Conservation (phyloP, 805 yeast species). For the Lachancea thermotolerans region DNA sequence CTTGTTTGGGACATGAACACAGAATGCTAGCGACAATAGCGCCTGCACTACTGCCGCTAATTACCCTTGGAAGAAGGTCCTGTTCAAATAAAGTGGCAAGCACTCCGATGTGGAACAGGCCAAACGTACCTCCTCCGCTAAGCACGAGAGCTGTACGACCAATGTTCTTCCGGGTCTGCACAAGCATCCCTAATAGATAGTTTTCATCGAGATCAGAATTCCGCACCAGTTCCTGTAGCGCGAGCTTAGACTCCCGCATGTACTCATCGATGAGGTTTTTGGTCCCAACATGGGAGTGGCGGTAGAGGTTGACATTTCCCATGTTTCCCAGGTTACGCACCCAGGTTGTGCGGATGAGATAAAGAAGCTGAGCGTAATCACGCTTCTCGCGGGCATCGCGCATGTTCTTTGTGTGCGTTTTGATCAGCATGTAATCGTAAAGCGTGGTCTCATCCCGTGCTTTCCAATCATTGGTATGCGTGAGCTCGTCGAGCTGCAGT, state of each 20-base stretch:
- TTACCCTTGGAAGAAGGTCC: constrained; percentile 73
- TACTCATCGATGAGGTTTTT: constrained; percentile 78
- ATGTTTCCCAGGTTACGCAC: constrained; percentile 79
- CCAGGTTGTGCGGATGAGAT: constrained; percentile 79
- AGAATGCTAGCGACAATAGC: constrained; percentile 87
- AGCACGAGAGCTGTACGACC: constrained; percentile 94
- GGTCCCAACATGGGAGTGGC: constrained; percentile 80
- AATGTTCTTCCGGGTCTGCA: constrained; percentile 82
- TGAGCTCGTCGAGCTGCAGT: constrained; percentile 52
- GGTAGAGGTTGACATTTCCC: constrained; percentile 71
- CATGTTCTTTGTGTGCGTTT: constrained; percentile 47
- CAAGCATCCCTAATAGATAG: constrained; percentile 66
- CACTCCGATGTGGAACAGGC: constrained; percentile 89
- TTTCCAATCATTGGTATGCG: constrained; percentile 72
- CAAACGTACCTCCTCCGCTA: constrained; percentile 95
- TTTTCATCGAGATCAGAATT: constrained; percentile 49
- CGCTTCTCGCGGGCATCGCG: constrained; percentile 47
- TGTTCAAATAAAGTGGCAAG: constrained; percentile 68
- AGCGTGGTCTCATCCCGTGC: constrained; percentile 48
- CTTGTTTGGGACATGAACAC: constrained; percentile 73
- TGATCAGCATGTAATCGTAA: constrained; percentile 66
- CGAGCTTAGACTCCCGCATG: constrained; percentile 64
- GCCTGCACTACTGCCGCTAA: constrained; percentile 95
- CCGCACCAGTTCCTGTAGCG: constrained; percentile 25
- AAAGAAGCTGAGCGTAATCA: constrained; percentile 58